These are phyloP conservation scores for Globisporangium barbulae DNA, from an alignment of 352 stramenopile species.

Conservation along the genomic window DNA sequence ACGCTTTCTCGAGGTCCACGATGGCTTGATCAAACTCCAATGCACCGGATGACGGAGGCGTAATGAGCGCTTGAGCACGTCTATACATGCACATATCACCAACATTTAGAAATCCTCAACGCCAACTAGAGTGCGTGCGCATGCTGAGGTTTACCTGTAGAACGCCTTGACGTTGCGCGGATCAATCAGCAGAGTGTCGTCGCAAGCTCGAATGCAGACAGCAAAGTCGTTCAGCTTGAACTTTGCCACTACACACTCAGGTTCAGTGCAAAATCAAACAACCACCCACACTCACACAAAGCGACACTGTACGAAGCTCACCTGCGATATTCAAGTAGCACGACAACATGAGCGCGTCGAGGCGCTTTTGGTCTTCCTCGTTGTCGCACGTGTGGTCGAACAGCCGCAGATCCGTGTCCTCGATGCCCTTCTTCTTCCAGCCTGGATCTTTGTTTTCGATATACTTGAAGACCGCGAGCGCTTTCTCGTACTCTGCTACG, in stretches of 20 bases:
- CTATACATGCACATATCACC: slow-evolving; percentile 21
- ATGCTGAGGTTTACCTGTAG: slow-evolving; percentile 40
- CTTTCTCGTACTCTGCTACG: slow-evolving; percentile 81
- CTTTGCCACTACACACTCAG: slow-evolving; percentile 50
- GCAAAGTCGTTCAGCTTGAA: slow-evolving; percentile 72
- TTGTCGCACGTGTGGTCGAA: slow-evolving; percentile 55
- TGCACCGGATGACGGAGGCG: slow-evolving; percentile 64
- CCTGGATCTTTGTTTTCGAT: slow-evolving; percentile 72
- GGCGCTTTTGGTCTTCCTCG: slow-evolving; percentile 32
- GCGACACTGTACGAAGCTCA: neutral
- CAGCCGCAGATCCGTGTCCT: slow-evolving; percentile 68
- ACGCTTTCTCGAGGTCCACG: slow-evolving; percentile 64
- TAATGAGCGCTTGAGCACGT: slow-evolving; percentile 71
- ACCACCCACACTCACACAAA: neutral
- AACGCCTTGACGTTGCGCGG: slow-evolving; percentile 67
- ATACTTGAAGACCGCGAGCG: slow-evolving; percentile 80
- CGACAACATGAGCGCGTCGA: slow-evolving; percentile 56
- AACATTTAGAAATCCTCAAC: neutral
- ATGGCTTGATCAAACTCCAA: slow-evolving; percentile 78
- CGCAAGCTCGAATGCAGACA: slow-evolving; percentile 59
- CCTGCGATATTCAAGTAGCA: slow-evolving; percentile 84
- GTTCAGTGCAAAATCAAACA: neutral
- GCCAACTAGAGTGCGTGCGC: neutral
- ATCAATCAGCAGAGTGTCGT: slow-evolving; percentile 66
- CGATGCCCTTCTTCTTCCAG: slow-evolving; percentile 88